phyloP scores from a whole-genome alignment of 2,329 filamentous ascomycete genomes.

The Lasiodiplodia gonubiensis region DNA sequence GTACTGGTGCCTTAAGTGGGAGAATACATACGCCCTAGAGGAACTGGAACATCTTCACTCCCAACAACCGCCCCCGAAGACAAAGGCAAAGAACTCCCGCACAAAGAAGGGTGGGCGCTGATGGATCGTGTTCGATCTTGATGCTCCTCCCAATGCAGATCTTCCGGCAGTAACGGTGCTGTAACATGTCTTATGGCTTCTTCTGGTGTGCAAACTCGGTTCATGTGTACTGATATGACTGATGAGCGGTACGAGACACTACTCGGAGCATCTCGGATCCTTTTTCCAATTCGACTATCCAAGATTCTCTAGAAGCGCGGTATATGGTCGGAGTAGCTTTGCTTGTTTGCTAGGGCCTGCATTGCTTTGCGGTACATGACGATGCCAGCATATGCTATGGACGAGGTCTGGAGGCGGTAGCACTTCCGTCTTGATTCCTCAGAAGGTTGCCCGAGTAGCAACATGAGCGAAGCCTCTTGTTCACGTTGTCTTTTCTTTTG shows the following conservation, averaged over 20 bases:
- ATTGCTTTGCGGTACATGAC: background rate
- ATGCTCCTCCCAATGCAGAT: background rate
- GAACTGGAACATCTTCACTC: constrained; percentile 66
- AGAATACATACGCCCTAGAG: constrained; percentile 65
- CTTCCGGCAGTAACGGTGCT: background rate
- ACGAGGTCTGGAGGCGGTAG: background rate
- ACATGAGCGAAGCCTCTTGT: background rate
- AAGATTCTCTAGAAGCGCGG: background rate
- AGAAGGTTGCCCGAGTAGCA: background rate
- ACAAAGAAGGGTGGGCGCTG: constrained; percentile 14
- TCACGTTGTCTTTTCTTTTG: background rate
- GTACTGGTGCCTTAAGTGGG: constrained; percentile 69
- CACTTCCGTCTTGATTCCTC: background rate
- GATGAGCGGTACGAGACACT: constrained; percentile 9
- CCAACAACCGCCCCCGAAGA: constrained; percentile 60
- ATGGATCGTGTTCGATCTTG: background rate
- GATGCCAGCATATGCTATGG: background rate
- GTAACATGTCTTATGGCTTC: background rate
- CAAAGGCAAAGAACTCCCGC: constrained; percentile 35
- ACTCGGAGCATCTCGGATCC: background rate
- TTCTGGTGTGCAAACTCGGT: background rate
- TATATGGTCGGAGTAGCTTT: background rate
- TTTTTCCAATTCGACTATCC: background rate
- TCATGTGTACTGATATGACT: constrained; percentile 6
- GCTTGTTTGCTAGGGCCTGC: background rate